Evolutionary conservation across 2,329 filamentous ascomycete species (phyloP).

Genomic region (Neonectria sp.): DNA sequence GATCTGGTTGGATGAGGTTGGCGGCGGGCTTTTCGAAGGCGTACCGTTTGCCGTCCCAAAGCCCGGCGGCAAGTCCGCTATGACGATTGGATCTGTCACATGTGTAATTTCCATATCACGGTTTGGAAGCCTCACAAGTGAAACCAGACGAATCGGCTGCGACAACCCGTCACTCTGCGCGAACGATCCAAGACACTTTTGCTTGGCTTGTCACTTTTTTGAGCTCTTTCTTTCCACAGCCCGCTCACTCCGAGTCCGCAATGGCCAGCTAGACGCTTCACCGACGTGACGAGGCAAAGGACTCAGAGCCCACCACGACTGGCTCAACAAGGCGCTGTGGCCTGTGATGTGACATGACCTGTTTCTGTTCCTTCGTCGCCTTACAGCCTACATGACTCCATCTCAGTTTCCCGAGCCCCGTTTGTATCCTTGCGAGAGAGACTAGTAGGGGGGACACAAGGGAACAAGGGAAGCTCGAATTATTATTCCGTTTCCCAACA

Average conservation of each 20-base stretch:
- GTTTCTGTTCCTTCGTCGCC: not conserved
- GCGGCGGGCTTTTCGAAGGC: not conserved
- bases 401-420: not conserved
- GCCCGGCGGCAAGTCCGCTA: constrained; percentile 17
- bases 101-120: constrained; percentile 6
- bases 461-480: not conserved
- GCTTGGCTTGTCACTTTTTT: not conserved
- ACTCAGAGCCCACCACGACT: not conserved
- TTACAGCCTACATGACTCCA: not conserved
- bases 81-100: constrained; percentile 18
- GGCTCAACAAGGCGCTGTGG: not conserved
- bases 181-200: not conserved
- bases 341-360: not conserved
- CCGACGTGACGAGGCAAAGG: not conserved
- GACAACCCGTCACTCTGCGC: no score
- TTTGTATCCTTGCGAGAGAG: not conserved
- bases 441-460: not conserved
- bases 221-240: not conserved
- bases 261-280: not conserved
- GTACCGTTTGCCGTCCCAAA: not conserved
- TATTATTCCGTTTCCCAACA: not conserved
- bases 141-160: constrained; percentile 2
- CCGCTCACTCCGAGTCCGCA: not conserved
- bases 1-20: constrained; percentile 5
- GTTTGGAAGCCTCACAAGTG: not conserved